Conservation (phyloP, 208 protist species). For the Acanthamoeba lenticulata region DNA sequence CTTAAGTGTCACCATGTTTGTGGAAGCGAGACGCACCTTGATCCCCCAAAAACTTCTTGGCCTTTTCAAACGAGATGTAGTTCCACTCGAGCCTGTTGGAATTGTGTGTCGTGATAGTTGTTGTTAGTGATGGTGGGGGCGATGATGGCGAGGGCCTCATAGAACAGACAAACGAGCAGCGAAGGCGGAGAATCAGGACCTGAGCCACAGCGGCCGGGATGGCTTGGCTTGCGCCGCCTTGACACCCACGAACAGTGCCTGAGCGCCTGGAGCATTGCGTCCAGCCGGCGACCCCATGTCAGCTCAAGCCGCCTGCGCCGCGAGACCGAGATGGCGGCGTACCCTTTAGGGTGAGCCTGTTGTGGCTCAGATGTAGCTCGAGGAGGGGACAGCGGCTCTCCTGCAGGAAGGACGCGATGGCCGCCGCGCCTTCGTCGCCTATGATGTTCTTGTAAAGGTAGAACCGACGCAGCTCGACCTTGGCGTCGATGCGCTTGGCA, state of each 20-base stretch:
- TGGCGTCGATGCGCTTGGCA: background rate
- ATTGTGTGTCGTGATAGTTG: too few species aligned
- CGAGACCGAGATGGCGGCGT: background rate
- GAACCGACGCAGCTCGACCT: background rate
- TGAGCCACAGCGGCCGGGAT: background rate
- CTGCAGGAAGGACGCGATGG: background rate
- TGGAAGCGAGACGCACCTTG: too few species aligned
- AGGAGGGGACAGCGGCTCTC: background rate
- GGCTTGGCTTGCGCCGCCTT: background rate
- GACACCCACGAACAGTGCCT: background rate
- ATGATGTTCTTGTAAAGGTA: constrained; percentile 40
- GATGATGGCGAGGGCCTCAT: too few species aligned
- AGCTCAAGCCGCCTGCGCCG: background rate
- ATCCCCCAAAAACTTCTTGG: background rate
- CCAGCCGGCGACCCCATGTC: background rate
- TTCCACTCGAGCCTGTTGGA: background rate
- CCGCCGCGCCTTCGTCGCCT: background rate
- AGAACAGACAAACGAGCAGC: too few species aligned
- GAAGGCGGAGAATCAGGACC: too few species aligned
- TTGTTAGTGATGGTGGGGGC: too few species aligned
- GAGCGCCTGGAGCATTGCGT: background rate
- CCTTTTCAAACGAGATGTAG: background rate
- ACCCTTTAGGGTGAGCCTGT: background rate
- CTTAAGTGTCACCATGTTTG: too few species aligned
- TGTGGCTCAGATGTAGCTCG: constrained; percentile 1